phyloP scores from a whole-genome alignment of 352 stramenopile genomes.

The Phytophthora constricta region DNA sequence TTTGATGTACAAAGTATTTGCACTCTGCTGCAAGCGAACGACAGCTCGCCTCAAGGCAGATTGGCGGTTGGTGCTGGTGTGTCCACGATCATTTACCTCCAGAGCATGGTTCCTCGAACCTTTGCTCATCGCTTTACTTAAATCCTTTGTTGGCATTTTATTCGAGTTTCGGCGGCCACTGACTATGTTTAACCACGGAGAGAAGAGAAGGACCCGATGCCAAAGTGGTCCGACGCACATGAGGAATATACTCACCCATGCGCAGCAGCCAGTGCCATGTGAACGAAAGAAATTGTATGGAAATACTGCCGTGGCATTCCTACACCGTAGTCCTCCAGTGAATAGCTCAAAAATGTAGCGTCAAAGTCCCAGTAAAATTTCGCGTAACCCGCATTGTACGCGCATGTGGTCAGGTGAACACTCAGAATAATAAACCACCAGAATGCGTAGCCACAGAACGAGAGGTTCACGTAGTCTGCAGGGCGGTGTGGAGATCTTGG shows the following conservation, averaged over 20 bases:
- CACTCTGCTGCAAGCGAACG: too few relatives aligned
- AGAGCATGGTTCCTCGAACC: too few relatives aligned
- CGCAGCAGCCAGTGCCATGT: constrained; percentile 24
- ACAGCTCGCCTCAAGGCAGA: too few relatives aligned
- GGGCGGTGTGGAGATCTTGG: not conserved
- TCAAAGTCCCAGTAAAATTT: constrained; percentile 36
- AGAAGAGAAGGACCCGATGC: constrained; percentile 4
- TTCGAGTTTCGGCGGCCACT: too few relatives aligned
- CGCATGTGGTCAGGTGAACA: constrained; percentile 11
- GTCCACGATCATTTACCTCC: too few relatives aligned
- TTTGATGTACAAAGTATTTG: too few relatives aligned
- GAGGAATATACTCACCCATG: constrained; percentile 26
- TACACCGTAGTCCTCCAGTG: constrained; percentile 27
- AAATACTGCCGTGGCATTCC: constrained; percentile 33
- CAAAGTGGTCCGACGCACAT: constrained; percentile 12
- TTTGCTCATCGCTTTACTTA: too few relatives aligned
- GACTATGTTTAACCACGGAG: not conserved
- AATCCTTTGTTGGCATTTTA: not conserved
- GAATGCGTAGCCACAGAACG: constrained; percentile 13
- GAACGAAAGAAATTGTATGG: constrained; percentile 21
- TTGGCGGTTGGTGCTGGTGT: too few relatives aligned
- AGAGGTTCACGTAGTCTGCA: constrained; percentile 11
- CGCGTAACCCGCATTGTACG: constrained; percentile 29
- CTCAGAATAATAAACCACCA: constrained; percentile 34
- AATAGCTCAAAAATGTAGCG: constrained; percentile 21